Conservation (phyloP, 2,329 filamentous ascomycete genomes). For the Epichloe aotearoae region DNA sequence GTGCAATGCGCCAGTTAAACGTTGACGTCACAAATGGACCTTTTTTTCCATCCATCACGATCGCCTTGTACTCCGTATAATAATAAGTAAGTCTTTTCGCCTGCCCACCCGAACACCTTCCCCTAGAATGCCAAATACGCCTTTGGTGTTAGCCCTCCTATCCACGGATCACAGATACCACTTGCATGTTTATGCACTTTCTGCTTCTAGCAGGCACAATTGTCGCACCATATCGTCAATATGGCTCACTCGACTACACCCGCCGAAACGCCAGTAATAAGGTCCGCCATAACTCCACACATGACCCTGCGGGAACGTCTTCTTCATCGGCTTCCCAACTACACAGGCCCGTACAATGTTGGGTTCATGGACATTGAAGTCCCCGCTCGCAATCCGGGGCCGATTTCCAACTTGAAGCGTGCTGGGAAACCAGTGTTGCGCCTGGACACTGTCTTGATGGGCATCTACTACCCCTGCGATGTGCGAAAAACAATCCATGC, state of each 20-base stretch:
- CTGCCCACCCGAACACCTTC: background rate
- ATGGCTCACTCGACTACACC: conserved; percentile 1
- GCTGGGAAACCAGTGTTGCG: conserved; percentile 26
- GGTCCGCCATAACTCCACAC: conserved; percentile 14
- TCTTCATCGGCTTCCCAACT: conserved; percentile 40
- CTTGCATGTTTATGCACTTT: background rate
- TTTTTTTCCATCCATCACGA: background rate
- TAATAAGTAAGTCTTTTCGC: background rate
- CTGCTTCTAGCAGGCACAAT: background rate
- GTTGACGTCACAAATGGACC: conserved; percentile 3
- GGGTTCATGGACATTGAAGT: conserved; percentile 56
- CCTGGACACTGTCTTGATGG: conserved; percentile 46
- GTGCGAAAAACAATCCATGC: conserved; percentile 14
- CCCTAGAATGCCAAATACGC: background rate
- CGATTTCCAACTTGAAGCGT: conserved; percentile 27
- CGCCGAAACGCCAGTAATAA: conserved; percentile 2
- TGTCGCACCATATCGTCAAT: background rate
- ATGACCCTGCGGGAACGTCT: conserved; percentile 24
- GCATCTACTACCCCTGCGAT: conserved; percentile 51
- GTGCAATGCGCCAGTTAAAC: background rate
- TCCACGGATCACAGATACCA: background rate
- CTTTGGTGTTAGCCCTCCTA: background rate
- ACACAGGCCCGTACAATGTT: conserved; percentile 53
- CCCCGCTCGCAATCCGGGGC: conserved; percentile 31
- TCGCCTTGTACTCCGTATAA: background rate